Evolutionary conservation across 371 early-diverging fungal genomes (phyloP).

Genomic region (Batkoa obscura): DNA sequence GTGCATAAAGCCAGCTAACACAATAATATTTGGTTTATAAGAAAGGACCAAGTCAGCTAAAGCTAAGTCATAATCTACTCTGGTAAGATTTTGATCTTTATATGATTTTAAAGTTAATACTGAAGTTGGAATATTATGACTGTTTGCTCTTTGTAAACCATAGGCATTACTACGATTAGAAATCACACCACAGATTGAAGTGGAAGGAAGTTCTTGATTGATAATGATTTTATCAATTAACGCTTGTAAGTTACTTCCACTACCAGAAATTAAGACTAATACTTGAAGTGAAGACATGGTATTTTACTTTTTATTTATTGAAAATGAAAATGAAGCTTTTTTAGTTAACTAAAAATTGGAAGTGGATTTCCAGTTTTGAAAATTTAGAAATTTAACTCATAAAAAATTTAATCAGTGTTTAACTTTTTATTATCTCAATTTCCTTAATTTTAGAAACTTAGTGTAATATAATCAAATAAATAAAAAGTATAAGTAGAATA

Average conservation of each 20-base stretch:
- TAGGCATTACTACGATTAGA: conserved; percentile 64
- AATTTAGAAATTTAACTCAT: no score
- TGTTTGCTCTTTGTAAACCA: conserved; percentile 80
- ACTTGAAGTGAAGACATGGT: background rate
- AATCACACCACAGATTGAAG: conserved; percentile 50
- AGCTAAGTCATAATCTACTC: conserved; percentile 71
- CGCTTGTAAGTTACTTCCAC: conserved; percentile 92
- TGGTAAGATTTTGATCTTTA: conserved; percentile 53
- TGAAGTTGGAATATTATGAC: conserved; percentile 55
- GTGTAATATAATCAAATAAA: no score
- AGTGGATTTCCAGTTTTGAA: background rate
- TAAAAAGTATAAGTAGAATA: no score
- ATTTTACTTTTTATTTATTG: background rate
- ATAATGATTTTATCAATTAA: conserved; percentile 68
- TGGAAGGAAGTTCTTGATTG: conserved; percentile 43
- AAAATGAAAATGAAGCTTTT: background rate
- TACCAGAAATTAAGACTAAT: conserved; percentile 81
- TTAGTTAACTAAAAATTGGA: background rate
- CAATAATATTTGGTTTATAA: conserved; percentile 49
- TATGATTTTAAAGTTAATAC: conserved; percentile 55
- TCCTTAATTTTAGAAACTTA: no score
- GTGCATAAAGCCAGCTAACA: conserved; percentile 97
- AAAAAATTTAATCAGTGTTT: no score
- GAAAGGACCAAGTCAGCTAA: conserved; percentile 48
- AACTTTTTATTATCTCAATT: no score